Evolutionary conservation across 352 stramenopile species (phyloP), one percentile per base, ranked within the genome.

Genomic region (Phytophthora ramorum): DNA sequence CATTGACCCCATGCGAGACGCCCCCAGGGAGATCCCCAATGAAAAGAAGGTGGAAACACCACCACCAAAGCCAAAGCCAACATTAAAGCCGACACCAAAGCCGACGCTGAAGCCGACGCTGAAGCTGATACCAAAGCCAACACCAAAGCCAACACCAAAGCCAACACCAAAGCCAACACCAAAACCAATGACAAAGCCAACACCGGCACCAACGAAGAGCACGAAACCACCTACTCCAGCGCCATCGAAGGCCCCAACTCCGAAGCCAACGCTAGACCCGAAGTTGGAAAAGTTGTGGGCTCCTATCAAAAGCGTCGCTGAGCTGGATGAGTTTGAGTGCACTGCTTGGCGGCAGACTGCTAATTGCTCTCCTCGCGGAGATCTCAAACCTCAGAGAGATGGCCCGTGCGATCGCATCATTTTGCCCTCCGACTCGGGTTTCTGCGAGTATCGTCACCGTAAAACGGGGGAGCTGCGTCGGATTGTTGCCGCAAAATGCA

Each of bases 401-500:
- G 48, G 28, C 1, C 50, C 45, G 0, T 91, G 82, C 56, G 40
- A 61, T 17, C 47, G 66, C 3, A 45, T 70, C 2, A 81, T 89
- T 45, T 45, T 55, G 5, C 55, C 69, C 35, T 54, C 63, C 14
- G 71, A 83, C 37, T 75, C 75, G 1, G 79, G 82, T 7, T 91
- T 75, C 53, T 91, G 82, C 38, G 79, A 88, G 45, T 74, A 84
- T 24, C 74, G 63, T 12, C 76, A 86, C 53, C 66, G 62, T 14
- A 61, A 68, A 26, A 84, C 69, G 0, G 71, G 68, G 28, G 66
- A 59, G 24, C 47, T 75, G 12, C 58, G 63, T 10, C 62, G 67
- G 22, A 65, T 92, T 17, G 71, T 92, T 28, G 53, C 54, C 12
- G 78, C 75, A 30, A 72, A 80, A 53, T 92, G 81, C 55, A 73